Evolutionary conservation across 176 grass and related monocot genomes (phyloP).

Genomic region (Phragmites australis): DNA sequence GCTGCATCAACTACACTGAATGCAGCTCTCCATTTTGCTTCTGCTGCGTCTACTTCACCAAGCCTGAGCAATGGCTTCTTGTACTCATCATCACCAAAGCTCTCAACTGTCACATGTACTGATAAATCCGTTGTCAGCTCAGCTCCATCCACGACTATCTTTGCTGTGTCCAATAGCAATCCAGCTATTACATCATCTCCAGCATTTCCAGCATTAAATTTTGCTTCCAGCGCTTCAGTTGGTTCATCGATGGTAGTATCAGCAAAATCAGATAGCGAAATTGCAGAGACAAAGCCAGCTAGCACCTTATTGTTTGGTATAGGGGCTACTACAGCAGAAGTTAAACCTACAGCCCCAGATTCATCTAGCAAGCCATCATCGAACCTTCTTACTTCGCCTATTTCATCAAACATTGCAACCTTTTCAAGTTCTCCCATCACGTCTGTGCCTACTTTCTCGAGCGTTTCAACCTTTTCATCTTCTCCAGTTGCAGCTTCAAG

Average conservation of each 20-base stretch:
- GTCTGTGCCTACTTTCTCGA: slow-evolving; percentile 27
- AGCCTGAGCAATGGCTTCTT: slow-evolving; percentile 57
- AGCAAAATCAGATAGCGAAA: slow-evolving; percentile 40
- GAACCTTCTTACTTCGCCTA: neutral
- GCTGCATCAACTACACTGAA: slow-evolving; percentile 25
- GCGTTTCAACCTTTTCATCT: slow-evolving; percentile 19
- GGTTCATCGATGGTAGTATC: slow-evolving; percentile 13
- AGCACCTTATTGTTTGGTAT: slow-evolving; percentile 24
- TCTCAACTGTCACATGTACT: slow-evolving; percentile 13
- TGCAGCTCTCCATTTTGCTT: slow-evolving; percentile 42
- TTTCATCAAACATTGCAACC: slow-evolving; percentile 11
- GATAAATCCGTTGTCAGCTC: slow-evolving; percentile 22
- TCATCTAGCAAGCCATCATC: slow-evolving; percentile 35
- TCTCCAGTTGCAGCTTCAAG: slow-evolving; percentile 29
- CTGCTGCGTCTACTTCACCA: slow-evolving; percentile 36
- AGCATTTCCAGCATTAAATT: slow-evolving; percentile 30
- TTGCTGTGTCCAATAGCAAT: slow-evolving; percentile 30
- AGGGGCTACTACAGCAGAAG: slow-evolving; percentile 30
- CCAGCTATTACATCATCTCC: slow-evolving; percentile 30
- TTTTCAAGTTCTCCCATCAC: slow-evolving; percentile 33
- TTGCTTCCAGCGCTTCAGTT: slow-evolving; percentile 33
- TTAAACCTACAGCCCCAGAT: slow-evolving; percentile 32
- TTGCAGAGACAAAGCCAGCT: slow-evolving; percentile 23
- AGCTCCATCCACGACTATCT: slow-evolving; percentile 18
- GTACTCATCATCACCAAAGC: slow-evolving; percentile 36